Evolutionary conservation across 257 asterid species (phyloP).

Genomic region (Salvia miltiorrhiza): DNA sequence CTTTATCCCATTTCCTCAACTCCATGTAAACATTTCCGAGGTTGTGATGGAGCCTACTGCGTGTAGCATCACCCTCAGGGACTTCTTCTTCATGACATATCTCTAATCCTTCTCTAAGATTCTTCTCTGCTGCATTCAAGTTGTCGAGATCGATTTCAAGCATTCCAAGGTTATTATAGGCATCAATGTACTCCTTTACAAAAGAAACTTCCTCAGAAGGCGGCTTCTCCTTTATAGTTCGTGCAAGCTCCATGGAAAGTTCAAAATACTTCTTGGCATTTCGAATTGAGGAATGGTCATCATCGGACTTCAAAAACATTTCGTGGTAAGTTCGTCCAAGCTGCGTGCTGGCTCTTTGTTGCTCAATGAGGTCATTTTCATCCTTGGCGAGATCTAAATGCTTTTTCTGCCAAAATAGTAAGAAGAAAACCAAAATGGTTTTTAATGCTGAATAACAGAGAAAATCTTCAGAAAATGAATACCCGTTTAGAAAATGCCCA

Average conservation of each 20-base stretch:
- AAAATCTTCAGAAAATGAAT: neutral
- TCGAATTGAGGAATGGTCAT: conserved; percentile 66
- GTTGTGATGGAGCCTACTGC: conserved; percentile 95
- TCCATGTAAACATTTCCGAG: conserved; percentile 81
- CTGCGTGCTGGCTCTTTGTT: conserved; percentile 95
- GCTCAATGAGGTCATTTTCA: conserved; percentile 67
- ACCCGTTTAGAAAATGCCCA: neutral
- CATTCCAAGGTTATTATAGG: conserved; percentile 93
- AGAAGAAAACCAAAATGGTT: neutral
- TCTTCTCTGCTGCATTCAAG: conserved; percentile 61
- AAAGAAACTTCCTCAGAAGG: conserved; percentile 34
- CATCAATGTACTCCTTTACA: conserved; percentile 80
- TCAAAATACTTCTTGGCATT: conserved; percentile 76
- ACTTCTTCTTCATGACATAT: conserved; percentile 94
- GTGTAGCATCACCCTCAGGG: conserved; percentile 61
- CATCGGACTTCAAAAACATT: conserved; percentile 67
- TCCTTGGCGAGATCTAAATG: conserved; percentile 82
- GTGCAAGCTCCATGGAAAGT: conserved; percentile 67
- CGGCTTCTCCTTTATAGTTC: conserved; percentile 47
- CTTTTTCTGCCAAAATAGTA: conserved; percentile 51
- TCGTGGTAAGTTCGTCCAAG: conserved; percentile 97
- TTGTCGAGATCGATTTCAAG: conserved; percentile 88
- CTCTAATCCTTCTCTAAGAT: conserved; percentile 57
- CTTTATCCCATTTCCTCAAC: conserved; percentile 74
- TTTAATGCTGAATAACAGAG: neutral